Conservation (phyloP, 192 early-diverging fungal species). For the Podila verticillata region DNA sequence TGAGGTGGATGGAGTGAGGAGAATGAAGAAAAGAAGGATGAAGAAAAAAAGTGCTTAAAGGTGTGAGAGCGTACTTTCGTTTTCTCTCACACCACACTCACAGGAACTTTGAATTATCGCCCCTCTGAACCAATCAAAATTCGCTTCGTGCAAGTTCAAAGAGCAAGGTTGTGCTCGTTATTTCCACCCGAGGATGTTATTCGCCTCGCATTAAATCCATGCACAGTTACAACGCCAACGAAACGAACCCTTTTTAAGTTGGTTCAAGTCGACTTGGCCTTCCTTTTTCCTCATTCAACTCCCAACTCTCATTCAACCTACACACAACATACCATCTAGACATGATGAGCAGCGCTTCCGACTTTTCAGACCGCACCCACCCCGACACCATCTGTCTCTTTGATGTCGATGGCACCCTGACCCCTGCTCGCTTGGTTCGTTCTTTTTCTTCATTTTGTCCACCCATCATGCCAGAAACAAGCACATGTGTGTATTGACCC, state of each 20-base stretch:
- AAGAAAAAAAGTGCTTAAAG: constrained; percentile 2
- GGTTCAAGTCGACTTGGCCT: neutral
- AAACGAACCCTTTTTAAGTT: neutral
- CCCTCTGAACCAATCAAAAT: too few relatives aligned
- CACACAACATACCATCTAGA: neutral
- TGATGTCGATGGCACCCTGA: constrained; percentile 98
- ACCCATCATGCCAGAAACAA: neutral
- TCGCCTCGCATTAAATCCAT: neutral
- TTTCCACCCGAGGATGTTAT: neutral
- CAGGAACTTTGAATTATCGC: too few relatives aligned
- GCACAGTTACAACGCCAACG: neutral
- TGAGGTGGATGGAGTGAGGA: neutral
- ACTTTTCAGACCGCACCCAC: constrained; percentile 67
- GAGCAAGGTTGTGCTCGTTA: neutral
- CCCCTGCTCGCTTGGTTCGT: constrained; percentile 88
- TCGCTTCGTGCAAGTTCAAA: too few relatives aligned
- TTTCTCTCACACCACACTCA: too few relatives aligned
- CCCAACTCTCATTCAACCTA: neutral
- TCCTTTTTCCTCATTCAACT: neutral
- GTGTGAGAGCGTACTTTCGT: neutral
- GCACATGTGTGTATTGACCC: neutral
- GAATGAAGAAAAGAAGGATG: constrained; percentile 1
- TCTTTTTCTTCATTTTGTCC: neutral
- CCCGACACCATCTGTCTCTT: constrained; percentile 91
- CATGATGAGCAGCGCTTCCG: constrained; percentile 6